Evolutionary conservation across 257 asterid species (phyloP).

Genomic region (Perilla frutescens): DNA sequence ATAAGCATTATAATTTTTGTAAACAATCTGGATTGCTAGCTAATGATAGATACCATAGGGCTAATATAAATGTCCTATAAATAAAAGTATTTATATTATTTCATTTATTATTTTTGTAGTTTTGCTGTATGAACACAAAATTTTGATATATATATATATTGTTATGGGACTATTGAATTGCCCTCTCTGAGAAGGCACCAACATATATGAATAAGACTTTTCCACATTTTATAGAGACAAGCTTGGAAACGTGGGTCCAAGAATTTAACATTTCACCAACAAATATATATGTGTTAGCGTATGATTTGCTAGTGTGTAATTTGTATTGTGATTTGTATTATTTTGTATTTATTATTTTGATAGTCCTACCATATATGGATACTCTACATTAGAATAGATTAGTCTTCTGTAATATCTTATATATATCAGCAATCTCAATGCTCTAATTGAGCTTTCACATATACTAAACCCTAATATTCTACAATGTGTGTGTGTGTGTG

Average conservation of each 20-base stretch:
- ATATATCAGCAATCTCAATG: too few relatives aligned
- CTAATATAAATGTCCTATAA: background rate
- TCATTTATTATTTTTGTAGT: background rate
- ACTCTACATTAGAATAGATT: too few relatives aligned
- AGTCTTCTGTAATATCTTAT: too few relatives aligned
- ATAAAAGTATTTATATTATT: background rate
- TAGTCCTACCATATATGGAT: too few relatives aligned
- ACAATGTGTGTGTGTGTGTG: too few relatives aligned
- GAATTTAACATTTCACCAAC: background rate
- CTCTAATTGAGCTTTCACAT: too few relatives aligned
- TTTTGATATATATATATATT: background rate
- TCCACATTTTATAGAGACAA: conserved; percentile 6
- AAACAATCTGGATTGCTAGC: background rate
- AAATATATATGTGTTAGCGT: too few relatives aligned
- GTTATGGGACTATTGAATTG: background rate
- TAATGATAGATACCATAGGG: background rate
- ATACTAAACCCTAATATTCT: too few relatives aligned
- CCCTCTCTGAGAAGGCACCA: conserved; percentile 24
- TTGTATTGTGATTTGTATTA: too few relatives aligned
- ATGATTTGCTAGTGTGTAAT: too few relatives aligned
- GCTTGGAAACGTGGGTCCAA: conserved; percentile 9
- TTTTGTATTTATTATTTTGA: too few relatives aligned
- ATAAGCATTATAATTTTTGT: too few relatives aligned
- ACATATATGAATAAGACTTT: background rate
- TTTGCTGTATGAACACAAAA: background rate